phyloP scores from a whole-genome alignment of 352 stramenopile species.

The Phytopythium ostracodes region DNA sequence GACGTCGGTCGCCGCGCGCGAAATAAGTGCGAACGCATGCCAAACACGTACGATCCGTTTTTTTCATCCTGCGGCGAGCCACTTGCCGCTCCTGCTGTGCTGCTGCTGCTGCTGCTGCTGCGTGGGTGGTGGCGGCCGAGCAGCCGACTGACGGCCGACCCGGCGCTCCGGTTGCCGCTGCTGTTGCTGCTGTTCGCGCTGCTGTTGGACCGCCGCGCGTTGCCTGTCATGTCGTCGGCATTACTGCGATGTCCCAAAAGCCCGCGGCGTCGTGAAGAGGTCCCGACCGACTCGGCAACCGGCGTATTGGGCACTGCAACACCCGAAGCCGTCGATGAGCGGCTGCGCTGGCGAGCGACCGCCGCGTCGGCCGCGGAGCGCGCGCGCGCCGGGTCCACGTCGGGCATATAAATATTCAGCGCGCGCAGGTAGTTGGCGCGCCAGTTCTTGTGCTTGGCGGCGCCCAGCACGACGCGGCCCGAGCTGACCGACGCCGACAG shows the following conservation, averaged over 20 bases:
- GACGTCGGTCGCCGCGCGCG: slow-evolving; percentile 18
- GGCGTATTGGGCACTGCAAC: neutral
- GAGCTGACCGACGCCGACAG: slow-evolving; percentile 15
- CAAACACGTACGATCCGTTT: slow-evolving; percentile 21
- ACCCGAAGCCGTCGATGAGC: neutral
- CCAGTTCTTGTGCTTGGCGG: slow-evolving; percentile 58
- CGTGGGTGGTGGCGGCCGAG: slow-evolving; percentile 3
- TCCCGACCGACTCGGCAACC: neutral
- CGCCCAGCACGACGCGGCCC: slow-evolving; percentile 18
- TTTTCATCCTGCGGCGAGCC: slow-evolving; percentile 17
- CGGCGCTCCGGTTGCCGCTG: slow-evolving; percentile 3
- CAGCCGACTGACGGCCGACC: slow-evolving; percentile 7
- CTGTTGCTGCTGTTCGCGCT: slow-evolving; percentile 6
- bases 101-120: slow-evolving; percentile 16
- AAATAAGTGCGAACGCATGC: slow-evolving; percentile 29
- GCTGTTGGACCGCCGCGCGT: neutral
- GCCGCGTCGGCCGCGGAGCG: slow-evolving; percentile 11
- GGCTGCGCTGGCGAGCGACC: neutral
- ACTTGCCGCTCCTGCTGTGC: slow-evolving; percentile 6
- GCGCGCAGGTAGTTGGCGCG: slow-evolving; percentile 70
- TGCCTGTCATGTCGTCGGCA: neutral
- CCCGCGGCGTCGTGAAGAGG: neutral
- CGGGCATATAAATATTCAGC: slow-evolving; percentile 67
- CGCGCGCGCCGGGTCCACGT: slow-evolving; percentile 20
- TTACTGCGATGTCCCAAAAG: neutral